phyloP scores from a whole-genome alignment of 2,329 filamentous ascomycete species.

The Elsinoe australis region DNA sequence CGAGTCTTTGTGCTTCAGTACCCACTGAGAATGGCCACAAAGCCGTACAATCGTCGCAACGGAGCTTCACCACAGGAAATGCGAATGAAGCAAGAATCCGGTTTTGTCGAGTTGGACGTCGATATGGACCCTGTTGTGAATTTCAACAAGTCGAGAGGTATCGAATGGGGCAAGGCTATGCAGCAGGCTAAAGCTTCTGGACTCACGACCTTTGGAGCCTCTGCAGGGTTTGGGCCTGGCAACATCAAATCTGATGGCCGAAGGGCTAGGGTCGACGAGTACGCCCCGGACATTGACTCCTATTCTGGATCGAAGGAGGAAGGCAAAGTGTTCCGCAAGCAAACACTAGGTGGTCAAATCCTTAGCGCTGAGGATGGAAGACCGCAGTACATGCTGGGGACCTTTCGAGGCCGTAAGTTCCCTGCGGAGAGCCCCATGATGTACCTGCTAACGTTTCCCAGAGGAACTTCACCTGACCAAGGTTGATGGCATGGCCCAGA shows the following conservation, averaged over 20 bases:
- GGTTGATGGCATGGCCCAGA: slow-evolving; percentile 72
- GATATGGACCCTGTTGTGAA: slow-evolving; percentile 63
- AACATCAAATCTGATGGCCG: slow-evolving; percentile 22
- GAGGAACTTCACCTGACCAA: slow-evolving; percentile 82
- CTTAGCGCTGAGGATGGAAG: slow-evolving; percentile 59
- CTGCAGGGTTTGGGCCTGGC: slow-evolving; percentile 37
- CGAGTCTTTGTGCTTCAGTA: slow-evolving; percentile 74
- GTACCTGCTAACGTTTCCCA: slow-evolving; percentile 29
- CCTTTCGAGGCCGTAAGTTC: slow-evolving; percentile 57
- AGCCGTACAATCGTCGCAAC: slow-evolving; percentile 52
- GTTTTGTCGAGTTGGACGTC: slow-evolving; percentile 88
- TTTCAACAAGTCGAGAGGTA: slow-evolving; percentile 77
- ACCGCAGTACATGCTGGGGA: slow-evolving; percentile 76
- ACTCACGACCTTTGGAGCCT: slow-evolving; percentile 39
- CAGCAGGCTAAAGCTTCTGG: slow-evolving; percentile 39
- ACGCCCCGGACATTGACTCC: slow-evolving; percentile 41
- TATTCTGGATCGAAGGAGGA: slow-evolving; percentile 62
- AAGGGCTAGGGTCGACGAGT: slow-evolving; percentile 36
- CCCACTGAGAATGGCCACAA: slow-evolving; percentile 62
- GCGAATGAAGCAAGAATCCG: slow-evolving; percentile 72
- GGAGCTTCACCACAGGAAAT: slow-evolving; percentile 59
- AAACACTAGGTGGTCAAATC: slow-evolving; percentile 80
- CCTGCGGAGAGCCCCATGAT: too few relatives aligned
- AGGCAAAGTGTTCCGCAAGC: slow-evolving; percentile 65
- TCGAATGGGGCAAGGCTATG: slow-evolving; percentile 74